phyloP scores from a whole-genome alignment of 768 basidiomycete species.

The Leucocoprinus birnbaumii region DNA sequence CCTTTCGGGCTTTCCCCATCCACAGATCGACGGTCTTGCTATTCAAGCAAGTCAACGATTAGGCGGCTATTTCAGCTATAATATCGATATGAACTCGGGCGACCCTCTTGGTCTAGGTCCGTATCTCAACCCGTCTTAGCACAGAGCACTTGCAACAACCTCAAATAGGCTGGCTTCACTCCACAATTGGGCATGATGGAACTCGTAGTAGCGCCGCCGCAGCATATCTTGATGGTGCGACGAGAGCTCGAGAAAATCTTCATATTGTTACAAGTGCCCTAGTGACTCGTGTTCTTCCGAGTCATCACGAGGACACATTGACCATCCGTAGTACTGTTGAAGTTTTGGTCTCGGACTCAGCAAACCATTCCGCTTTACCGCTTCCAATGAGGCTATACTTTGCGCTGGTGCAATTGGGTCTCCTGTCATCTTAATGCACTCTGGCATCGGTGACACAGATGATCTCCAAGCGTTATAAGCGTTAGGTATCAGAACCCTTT shows the following conservation, averaged over 20 bases:
- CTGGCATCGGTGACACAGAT: slow-evolving; percentile 4
- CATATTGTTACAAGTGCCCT: slow-evolving; percentile 17
- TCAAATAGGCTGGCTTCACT: slow-evolving; percentile 11
- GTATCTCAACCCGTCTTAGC: background rate
- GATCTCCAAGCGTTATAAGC: background rate
- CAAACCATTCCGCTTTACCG: background rate
- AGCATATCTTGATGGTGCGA: slow-evolving; percentile 10
- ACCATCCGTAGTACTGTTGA: slow-evolving; percentile 12
- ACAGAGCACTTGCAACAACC: background rate
- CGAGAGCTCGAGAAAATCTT: slow-evolving; percentile 22
- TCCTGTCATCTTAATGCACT: slow-evolving; percentile 6
- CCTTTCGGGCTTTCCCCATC: slow-evolving; percentile 14
- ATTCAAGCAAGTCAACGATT: slow-evolving; percentile 17
- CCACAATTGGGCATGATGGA: slow-evolving; percentile 7
- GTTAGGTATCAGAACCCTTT: background rate
- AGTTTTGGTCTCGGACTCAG: background rate
- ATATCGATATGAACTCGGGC: slow-evolving; percentile 12
- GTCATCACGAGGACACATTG: background rate
- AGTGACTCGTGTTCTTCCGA: slow-evolving; percentile 19
- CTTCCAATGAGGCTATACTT: slow-evolving; percentile 6
- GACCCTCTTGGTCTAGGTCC: slow-evolving; percentile 10
- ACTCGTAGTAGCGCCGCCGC: no score
- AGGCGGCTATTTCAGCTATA: slow-evolving; percentile 10
- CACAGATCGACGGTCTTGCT: slow-evolving; percentile 17
- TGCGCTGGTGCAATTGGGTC: background rate